A percentile compares a stretch with the other conserved stretches of the same genome.
These are phyloP conservation scores for Filobasidium wieringae DNA, from an alignment of 768 basidiomycete genomes.

Conservation along the genomic window DNA sequence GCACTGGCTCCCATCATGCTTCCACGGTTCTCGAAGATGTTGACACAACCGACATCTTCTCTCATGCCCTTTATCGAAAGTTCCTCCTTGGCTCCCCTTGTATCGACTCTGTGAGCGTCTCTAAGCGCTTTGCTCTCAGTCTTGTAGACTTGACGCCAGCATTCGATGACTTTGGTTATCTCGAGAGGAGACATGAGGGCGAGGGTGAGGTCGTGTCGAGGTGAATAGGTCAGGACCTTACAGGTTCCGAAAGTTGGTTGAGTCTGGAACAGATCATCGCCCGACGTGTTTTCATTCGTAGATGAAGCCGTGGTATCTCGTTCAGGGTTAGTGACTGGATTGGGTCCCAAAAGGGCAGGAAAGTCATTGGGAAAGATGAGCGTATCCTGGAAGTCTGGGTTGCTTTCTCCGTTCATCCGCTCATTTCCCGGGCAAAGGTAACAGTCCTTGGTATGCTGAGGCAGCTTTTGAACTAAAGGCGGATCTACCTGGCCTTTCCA, in stretches of 20 bases:
- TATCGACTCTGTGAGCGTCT: neutral
- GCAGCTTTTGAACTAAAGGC: conserved; percentile 47
- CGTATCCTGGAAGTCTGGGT: conserved; percentile 57
- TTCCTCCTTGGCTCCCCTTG: conserved; percentile 8
- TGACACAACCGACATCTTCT: conserved; percentile 65
- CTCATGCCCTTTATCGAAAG: conserved; percentile 30
- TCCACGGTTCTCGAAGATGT: conserved; percentile 92
- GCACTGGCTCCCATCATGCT: conserved; percentile 92
- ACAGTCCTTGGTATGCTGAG: conserved; percentile 49
- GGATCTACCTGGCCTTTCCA: conserved; percentile 76
- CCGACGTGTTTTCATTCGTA: neutral
- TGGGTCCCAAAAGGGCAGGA: conserved; percentile 51
- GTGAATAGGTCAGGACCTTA: conserved; percentile 78
- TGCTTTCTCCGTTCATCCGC: conserved; percentile 58
- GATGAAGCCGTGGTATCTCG: neutral
- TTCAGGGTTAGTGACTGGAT: conserved; percentile 21
- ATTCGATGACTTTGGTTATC: conserved; percentile 54
- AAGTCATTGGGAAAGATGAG: conserved; percentile 70
- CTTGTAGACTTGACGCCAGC: conserved; percentile 60
- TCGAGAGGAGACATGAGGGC: conserved; percentile 52
- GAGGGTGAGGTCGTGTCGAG: conserved; percentile 71
- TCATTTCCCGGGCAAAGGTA: conserved; percentile 80
- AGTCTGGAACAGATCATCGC: conserved; percentile 33
- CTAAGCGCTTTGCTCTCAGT: conserved; percentile 43
- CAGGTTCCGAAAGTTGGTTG: conserved; percentile 70